Evolutionary conservation across 2,329 filamentous ascomycete species (phyloP), one percentile per base, ranked within the genome.

Genomic region (Xylaria multiplex): DNA sequence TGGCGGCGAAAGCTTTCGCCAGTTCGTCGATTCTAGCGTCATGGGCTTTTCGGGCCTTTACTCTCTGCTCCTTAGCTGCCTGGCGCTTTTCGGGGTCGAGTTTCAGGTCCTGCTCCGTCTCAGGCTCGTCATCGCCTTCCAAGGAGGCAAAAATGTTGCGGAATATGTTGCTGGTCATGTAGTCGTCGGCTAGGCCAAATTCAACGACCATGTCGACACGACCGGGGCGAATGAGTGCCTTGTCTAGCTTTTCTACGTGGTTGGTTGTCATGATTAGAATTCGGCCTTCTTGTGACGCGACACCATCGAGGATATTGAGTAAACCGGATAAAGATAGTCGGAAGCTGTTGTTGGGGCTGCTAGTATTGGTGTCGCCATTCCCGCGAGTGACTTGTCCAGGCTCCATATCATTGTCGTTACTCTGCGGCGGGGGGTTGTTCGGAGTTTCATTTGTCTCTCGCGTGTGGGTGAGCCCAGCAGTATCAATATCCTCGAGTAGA

Each of bases 261-360:
- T 89, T 89, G n/a, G 87, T 89, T 2, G 87, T 89, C 87, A 89
- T 89, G 75, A 89, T 84, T 14, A 89, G 81, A 5, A 89, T 81
- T n/a, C 86, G 84, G 6, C 87, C 86, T 73, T 90, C 87, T 68
- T 88, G 86, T 8, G 86, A 88, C 19, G 86, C 86, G 6, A 89
- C 87, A 45, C 93, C 91, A 71, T 96, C 92, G 46, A 96, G 89
- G 53, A 92, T 90, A 77, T 96, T 96, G 54, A 96, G 86, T 2
- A 96, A 82, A 0, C 91, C 91, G 0, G 91, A 93, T 1, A 96
- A 84, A 0, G 91, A 92, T 50, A 96, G 78, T 3, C 83, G 78
- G 37, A 14, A 46, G 32, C n/a, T 58, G 40, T 43, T 59, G 11
- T 54, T 49, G 14, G 24, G 35, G 27, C 27, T 45, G 22, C n/a